Percentiles rank a stretch among this genome's conserved stretches.
phyloP scores from a whole-genome alignment of 2,329 filamentous ascomycete genomes.

The Dactylonectria estremocensis region DNA sequence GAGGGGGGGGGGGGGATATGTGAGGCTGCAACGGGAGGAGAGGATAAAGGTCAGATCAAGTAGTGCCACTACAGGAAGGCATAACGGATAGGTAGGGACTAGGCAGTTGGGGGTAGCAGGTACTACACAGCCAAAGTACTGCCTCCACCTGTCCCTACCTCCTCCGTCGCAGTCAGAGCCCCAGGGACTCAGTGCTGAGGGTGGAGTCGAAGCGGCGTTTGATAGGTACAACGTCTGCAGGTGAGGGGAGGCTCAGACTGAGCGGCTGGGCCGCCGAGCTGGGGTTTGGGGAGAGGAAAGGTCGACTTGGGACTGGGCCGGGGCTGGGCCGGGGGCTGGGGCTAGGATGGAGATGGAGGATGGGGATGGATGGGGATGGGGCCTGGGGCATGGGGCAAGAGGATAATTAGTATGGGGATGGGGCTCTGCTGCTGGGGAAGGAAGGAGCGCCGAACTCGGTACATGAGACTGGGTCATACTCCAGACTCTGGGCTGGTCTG shows the following conservation, averaged over 20 bases:
- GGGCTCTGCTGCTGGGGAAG: slow-evolving; percentile 43
- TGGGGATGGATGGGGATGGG: slow-evolving; percentile 40
- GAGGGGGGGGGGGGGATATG: slow-evolving; percentile 25
- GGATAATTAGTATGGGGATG: slow-evolving; percentile 43
- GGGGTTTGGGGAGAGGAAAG: slow-evolving; percentile 37
- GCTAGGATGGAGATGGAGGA: slow-evolving; percentile 33
- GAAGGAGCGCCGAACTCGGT: slow-evolving; percentile 37
- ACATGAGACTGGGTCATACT: slow-evolving; percentile 24
- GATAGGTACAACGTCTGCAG: slow-evolving; percentile 32
- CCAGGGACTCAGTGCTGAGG: slow-evolving; percentile 5
- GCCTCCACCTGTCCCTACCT: neutral
- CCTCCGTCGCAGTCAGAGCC: slow-evolving; percentile 9
- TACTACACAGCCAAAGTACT: slow-evolving; percentile 5
- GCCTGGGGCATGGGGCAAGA: slow-evolving; percentile 21
- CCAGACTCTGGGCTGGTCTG: neutral
- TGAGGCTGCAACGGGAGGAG: slow-evolving; percentile 32
- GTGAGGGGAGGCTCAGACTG: slow-evolving; percentile 30
- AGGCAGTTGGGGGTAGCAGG: slow-evolving; percentile 6
- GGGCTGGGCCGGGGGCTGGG: slow-evolving; percentile 42
- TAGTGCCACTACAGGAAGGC: slow-evolving; percentile 30
- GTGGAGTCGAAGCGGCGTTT: slow-evolving; percentile 29
- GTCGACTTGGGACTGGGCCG: slow-evolving; percentile 39
- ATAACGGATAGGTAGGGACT: slow-evolving; percentile 11
- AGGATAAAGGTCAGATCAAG: slow-evolving; percentile 39
- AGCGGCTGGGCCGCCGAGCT: slow-evolving; percentile 32